Conservation (phyloP, 257 asterid genomes). For the Primulina huaijiensis region DNA sequence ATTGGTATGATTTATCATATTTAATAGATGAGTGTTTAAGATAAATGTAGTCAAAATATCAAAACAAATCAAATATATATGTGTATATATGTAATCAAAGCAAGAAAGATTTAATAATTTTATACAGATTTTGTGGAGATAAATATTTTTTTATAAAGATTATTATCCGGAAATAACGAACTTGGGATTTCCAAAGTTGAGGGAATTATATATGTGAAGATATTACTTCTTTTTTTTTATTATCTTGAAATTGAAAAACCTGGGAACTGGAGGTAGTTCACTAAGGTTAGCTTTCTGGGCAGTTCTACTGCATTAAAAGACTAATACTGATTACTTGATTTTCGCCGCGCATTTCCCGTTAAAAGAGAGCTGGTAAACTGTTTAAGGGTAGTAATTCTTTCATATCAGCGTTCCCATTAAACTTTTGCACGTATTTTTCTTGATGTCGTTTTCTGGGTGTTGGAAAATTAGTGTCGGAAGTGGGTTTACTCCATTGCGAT, state of each 20-base stretch:
- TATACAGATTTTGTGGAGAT: not conserved
- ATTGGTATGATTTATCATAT: no score
- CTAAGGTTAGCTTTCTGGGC: not conserved
- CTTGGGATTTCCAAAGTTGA: not conserved
- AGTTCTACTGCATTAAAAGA: not conserved
- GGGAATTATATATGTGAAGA: not conserved
- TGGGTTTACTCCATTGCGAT: conserved; percentile 3
- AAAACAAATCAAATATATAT: no score
- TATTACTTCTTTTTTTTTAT: no score
- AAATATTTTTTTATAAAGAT: no score
- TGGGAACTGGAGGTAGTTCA: not conserved
- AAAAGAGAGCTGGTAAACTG: conserved; percentile 12
- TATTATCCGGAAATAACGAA: not conserved
- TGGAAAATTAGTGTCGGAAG: conserved; percentile 17
- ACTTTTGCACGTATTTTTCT: conserved; percentile 17
- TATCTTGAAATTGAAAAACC: not conserved
- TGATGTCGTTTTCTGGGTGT: conserved; percentile 27
- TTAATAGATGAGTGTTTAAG: no score
- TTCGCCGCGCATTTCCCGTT: not conserved
- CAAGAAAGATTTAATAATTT: no score
- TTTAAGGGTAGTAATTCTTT: conserved; percentile 15
- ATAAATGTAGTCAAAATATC: no score
- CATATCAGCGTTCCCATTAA: conserved; percentile 3
- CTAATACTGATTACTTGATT: not conserved
- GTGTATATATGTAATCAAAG: no score